Percentiles rank a stretch among this genome's conserved stretches.
phyloP scores from a whole-genome alignment of 148 eudicot genomes.

The Euryodendron excelsum region DNA sequence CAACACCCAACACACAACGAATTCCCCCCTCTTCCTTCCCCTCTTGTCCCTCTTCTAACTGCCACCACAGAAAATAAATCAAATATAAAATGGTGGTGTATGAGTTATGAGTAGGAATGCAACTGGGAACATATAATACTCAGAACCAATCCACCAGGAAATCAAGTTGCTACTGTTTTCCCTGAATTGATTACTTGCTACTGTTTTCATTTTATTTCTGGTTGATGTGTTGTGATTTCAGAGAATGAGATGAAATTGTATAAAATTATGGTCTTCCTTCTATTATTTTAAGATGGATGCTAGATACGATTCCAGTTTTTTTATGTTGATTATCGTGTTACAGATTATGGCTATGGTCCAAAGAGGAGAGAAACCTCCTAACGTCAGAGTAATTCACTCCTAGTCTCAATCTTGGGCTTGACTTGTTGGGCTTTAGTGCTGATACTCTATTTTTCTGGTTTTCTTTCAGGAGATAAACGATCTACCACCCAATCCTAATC shows the following conservation, averaged over 20 bases:
- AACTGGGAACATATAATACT: not conserved
- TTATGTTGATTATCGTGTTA: conserved; percentile 16
- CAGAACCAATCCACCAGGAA: not conserved
- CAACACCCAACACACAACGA: too few relatives aligned
- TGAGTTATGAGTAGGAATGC: not conserved
- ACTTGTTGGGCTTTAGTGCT: conserved; percentile 1
- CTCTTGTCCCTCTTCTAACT: too few relatives aligned
- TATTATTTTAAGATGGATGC: not conserved
- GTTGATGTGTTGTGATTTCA: conserved; percentile 11
- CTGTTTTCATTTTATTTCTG: not conserved
- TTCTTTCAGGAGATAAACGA: conserved; percentile 81
- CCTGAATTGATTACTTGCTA: not conserved
- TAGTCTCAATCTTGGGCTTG: not conserved
- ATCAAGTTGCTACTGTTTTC: not conserved
- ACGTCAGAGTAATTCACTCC: conserved; percentile 61
- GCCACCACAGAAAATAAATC: too few relatives aligned
- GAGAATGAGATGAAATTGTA: not conserved
- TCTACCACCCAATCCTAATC: conserved; percentile 90
- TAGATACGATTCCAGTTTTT: not conserved
- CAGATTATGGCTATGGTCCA: conserved; percentile 93
- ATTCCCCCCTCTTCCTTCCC: too few relatives aligned
- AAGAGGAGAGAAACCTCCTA: conserved; percentile 89
- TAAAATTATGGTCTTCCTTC: not conserved
- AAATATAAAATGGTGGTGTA: too few relatives aligned
- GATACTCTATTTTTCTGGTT: conserved; percentile 7